A percentile compares a stretch with the other conserved stretches of the same genome.
These are phyloP conservation scores for Phytophthora cactorum DNA, from an alignment of 352 stramenopile genomes.

Conservation along the genomic window DNA sequence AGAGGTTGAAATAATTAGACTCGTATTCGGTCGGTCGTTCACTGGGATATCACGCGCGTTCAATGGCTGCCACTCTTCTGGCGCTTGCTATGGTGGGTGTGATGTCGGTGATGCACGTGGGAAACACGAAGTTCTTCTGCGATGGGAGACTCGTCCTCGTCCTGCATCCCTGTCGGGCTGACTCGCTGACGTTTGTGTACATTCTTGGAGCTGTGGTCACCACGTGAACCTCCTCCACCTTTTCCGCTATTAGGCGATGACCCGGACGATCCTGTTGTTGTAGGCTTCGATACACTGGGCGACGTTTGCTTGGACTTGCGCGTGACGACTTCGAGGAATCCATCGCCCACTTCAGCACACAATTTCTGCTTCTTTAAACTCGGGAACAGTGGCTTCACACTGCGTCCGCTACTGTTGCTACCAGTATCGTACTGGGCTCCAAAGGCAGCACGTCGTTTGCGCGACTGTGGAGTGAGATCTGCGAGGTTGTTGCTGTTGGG, in stretches of 20 bases:
- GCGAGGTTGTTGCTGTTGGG: constrained; percentile 26
- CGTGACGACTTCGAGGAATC: constrained; percentile 45
- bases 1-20: constrained; percentile 46
- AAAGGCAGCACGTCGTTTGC: constrained; percentile 38
- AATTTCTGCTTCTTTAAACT: constrained; percentile 66
- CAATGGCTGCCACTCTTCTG: constrained; percentile 43
- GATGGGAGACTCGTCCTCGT: constrained; percentile 47
- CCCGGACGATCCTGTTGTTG: constrained; percentile 18
- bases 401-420: constrained; percentile 22
- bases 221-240: constrained; percentile 18
- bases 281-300: constrained; percentile 16
- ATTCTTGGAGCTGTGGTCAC: constrained; percentile 39
- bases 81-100: constrained; percentile 49
- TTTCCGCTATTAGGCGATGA: constrained; percentile 19
- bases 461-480: constrained; percentile 42
- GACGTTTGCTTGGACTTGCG: constrained; percentile 43
- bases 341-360: constrained; percentile 45
- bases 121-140: constrained; percentile 43
- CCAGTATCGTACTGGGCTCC: constrained; percentile 27
- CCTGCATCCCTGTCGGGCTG: constrained; percentile 37
- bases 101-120: constrained; percentile 43
- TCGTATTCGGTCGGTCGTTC: constrained; percentile 29
- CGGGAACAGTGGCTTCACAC: constrained; percentile 45
- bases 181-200: constrained; percentile 51
- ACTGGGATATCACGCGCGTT: not conserved